Base-by-base conservation (phyloP, 2,329 filamentous ascomycete genomes). In the Penicillium sp. region DNA sequence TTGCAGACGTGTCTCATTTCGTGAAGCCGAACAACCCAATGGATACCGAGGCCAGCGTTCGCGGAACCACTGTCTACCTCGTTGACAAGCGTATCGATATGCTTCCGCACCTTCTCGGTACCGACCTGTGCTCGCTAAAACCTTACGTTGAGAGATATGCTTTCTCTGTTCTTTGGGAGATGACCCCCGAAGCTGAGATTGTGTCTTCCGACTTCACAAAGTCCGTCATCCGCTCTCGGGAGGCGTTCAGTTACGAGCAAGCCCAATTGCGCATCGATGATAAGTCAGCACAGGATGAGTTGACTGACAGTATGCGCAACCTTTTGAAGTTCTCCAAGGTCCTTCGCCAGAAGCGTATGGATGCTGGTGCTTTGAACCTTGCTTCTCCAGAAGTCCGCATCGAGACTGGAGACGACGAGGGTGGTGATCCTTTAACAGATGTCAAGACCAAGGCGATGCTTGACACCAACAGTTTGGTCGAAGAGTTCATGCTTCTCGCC, bases 21-120 rank as follows among this genome's bases (percentile, higher is more conserved):
- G 94, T 99, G 67, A 96, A 94, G 75, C 92, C 95, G 24, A 92
- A 90, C 72, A 99, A 93, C 67, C 88, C 94, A 50, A 99, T 99
- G 94, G 95, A 99, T 71, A 84, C 87, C 45, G 94, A 99, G 76
- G 94, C 94, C 3, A 94, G 91, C 68, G 85, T 96, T 67, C 88
- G 94, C 66, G 94, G 94, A 58, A 97, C 94, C 4, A 97, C 93
- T 0, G 94, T 99, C 27, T 99, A 99, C 71, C 81, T 99, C 14
- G 94, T 99, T 3, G 94, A 99, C 75, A 99, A 99, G 81, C 92
- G 94, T 66, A 99, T 99, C 66, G 95, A 99, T 79, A 99, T 99
- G 95, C 82, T 99, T 72, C 95, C 95, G 1, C 92, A 92, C 82
- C 86, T 99, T 31, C 86, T 99, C 11, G 94, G 94, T 54, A 99